Percentiles rank a stretch among this genome's conserved stretches.
phyloP scores from a whole-genome alignment of 352 stramenopile species.

The Globisporangium okanoganense region DNA sequence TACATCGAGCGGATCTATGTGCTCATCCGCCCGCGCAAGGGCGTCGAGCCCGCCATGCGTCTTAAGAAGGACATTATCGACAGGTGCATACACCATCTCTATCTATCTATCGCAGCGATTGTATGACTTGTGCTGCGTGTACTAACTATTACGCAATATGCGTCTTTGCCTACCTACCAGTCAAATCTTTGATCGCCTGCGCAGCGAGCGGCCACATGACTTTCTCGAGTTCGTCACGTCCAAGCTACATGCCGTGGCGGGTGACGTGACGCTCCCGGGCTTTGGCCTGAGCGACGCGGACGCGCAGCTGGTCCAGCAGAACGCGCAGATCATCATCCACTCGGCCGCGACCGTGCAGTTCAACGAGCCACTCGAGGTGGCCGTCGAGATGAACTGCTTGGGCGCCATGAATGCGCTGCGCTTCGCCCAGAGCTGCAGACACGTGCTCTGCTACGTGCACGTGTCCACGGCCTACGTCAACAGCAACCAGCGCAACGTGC shows the following conservation, averaged over 20 bases:
- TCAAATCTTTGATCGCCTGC: conserved; percentile 68
- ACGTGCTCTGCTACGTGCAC: conserved; percentile 63
- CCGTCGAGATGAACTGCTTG: conserved; percentile 82
- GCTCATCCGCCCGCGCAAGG: conserved; percentile 77
- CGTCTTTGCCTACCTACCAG: conserved; percentile 17
- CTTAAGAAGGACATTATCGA: conserved; percentile 75
- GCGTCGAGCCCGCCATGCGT: conserved; percentile 40
- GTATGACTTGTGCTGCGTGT: not conserved
- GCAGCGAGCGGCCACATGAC: conserved; percentile 36
- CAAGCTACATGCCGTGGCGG: conserved; percentile 61
- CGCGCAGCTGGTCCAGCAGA: conserved; percentile 31
- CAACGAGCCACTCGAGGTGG: conserved; percentile 82
- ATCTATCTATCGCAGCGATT: not conserved
- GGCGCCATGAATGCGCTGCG: conserved; percentile 60
- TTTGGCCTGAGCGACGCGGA: conserved; percentile 54
- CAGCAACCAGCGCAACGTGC: conserved; percentile 63
- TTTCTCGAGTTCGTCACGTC: conserved; percentile 43
- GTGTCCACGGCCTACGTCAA: conserved; percentile 86
- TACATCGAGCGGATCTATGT: conserved; percentile 66
- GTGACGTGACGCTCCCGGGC: conserved; percentile 65
- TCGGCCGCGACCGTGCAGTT: conserved; percentile 86
- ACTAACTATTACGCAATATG: not conserved
- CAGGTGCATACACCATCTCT: conserved; percentile 18
- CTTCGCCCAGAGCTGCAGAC: conserved; percentile 54
- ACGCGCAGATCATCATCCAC: conserved; percentile 74